Percentiles rank a stretch among this genome's conserved stretches.
Evolutionary conservation across 176 grass and related monocot genomes (phyloP).

Genomic region (Aegilops speltoides): DNA sequence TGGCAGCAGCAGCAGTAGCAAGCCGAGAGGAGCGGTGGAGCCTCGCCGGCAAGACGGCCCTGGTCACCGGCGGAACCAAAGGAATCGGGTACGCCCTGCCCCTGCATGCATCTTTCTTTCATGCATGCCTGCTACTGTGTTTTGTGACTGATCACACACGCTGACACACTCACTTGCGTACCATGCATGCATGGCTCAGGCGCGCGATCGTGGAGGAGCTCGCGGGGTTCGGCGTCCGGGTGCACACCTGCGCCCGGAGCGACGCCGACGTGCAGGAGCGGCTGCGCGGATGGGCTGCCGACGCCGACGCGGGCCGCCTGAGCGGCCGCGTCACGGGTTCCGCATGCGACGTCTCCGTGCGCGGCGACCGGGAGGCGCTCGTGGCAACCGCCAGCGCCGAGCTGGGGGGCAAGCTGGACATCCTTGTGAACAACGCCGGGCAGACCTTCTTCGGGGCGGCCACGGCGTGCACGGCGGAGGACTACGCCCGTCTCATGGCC

Average conservation of each 20-base stretch:
- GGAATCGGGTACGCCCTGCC: not conserved
- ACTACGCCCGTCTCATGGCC: too few relatives aligned
- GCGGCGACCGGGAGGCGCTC: not conserved
- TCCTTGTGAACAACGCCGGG: not conserved
- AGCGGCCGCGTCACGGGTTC: slow-evolving; percentile 30
- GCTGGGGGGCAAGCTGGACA: not conserved
- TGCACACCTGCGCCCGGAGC: slow-evolving; percentile 41
- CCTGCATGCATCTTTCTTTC: not conserved
- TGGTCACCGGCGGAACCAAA: slow-evolving; percentile 15
- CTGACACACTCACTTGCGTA: too few relatives aligned
- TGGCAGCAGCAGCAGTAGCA: not conserved
- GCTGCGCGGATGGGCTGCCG: slow-evolving; percentile 15
- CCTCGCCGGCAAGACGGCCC: slow-evolving; percentile 11
- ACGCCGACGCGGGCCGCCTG: not conserved
- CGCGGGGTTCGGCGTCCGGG: slow-evolving; percentile 35
- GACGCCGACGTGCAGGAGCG: slow-evolving; percentile 34
- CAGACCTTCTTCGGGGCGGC: too few relatives aligned
- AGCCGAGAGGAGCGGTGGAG: slow-evolving; percentile 14
- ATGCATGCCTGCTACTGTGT: not conserved
- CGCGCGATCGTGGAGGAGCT: slow-evolving; percentile 51
- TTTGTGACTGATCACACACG: too few relatives aligned
- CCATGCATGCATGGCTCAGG: not conserved
- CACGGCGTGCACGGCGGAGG: too few relatives aligned
- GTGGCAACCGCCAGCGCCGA: not conserved
- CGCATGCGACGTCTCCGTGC: not conserved